These are phyloP conservation scores for Vickermania ingenoplastis DNA, from an alignment of 208 protist genomes.

Conservation along the genomic window DNA sequence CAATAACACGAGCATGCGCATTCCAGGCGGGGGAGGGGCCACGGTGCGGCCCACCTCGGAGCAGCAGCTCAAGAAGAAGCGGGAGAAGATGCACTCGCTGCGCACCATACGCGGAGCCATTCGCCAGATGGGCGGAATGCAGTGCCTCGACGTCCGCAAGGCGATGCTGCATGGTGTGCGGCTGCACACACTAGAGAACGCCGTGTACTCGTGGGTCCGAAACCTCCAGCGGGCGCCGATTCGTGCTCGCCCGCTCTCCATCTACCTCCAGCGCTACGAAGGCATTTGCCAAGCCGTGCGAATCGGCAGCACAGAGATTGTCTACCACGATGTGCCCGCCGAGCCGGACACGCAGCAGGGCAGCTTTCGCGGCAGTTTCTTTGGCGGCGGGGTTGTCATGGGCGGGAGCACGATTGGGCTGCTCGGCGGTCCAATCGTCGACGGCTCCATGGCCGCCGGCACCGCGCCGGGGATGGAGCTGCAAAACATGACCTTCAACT, in stretches of 20 bases:
- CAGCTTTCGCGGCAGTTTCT: not conserved
- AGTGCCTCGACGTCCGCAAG: slow-evolving; percentile 32
- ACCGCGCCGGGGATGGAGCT: not conserved
- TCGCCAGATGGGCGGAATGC: slow-evolving; percentile 48
- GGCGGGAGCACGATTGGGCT: not conserved
- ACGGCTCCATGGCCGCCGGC: not conserved
- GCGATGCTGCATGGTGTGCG: slow-evolving; percentile 34
- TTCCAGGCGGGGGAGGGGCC: not conserved
- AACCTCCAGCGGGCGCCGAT: slow-evolving; percentile 40
- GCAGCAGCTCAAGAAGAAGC: not conserved
- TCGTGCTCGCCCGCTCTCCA: slow-evolving; percentile 41
- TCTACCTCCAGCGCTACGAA: slow-evolving; percentile 55
- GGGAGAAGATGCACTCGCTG: not conserved
- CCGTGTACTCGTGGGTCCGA: slow-evolving; percentile 27
- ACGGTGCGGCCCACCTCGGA: not conserved
- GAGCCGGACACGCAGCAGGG: slow-evolving; percentile 4
- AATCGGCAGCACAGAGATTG: slow-evolving; percentile 7
- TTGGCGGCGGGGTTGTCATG: not conserved
- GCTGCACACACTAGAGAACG: slow-evolving; percentile 26
- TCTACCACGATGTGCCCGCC: slow-evolving; percentile 5
- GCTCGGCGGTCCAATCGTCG: not conserved
- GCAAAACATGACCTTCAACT: too few species aligned
- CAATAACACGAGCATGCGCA: not conserved
- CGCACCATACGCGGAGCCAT: slow-evolving; percentile 33
- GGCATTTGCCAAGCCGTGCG: slow-evolving; percentile 32